Base-by-base conservation (phyloP, 352 stramenopile genomes). In the Phytophthora citrophthora region DNA sequence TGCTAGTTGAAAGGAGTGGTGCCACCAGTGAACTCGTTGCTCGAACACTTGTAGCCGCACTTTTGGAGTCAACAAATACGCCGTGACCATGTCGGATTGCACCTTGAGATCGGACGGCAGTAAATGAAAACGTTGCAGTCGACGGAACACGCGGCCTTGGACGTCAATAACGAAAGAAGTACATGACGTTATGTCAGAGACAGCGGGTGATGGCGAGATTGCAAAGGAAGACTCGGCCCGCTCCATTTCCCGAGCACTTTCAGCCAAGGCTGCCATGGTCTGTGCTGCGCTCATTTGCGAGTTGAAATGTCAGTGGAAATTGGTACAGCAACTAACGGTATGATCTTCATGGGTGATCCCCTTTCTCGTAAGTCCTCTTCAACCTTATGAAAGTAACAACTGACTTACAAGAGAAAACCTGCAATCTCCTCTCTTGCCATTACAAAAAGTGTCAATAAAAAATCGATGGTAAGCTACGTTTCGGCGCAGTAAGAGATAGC, bases 131-230 rank as follows among this genome's bases (percentile, higher is more conserved):
- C 61, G 65, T 38, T 72, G 56, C 12, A 81, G 41, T 38, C 72
- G 72, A 47, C 48, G 69, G 49, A 81, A 81, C 26, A 81, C 72
- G 24, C 72, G 72, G 13, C 72, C 72, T 50, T 73, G 36, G 3
- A 81, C 61, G 15, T 59, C 31, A 5, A 49, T 9, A 20, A 13
- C 34, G 11, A 31, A 43, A 5, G 50, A n/a, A 9, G 52, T n/a
- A 34, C 20, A 45, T 18, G 46, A 49, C 7, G 1, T 5, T 40
- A 34, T 10, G 1, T 57, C 40, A 18, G 46, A 55, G 4, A 10
- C 16, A 41, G 13, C 20, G 1, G 69, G 54, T 16, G 57, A 57
- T 44, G 55, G 49, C 2, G 58, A 69, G 1, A 43, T 32, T 26
- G 51, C 55, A 27, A 68, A 72, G 7, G 41, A 71, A 2, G 53